These are phyloP conservation scores for Bauhinia variegata DNA, from an alignment of 306 rosid genomes.

Conservation along the genomic window DNA sequence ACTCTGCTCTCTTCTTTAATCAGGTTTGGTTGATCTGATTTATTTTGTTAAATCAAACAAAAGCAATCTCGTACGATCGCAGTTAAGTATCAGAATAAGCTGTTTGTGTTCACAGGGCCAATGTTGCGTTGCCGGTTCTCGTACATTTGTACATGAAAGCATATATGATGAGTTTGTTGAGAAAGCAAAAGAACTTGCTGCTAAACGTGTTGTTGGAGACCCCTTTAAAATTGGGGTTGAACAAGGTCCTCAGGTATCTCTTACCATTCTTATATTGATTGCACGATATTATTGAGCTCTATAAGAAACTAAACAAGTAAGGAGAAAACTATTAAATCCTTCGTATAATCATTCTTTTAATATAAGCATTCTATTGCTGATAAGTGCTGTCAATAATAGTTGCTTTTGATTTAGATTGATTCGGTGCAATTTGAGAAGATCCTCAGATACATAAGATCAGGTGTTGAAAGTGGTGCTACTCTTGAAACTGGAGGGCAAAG, in stretches of 20 bases:
- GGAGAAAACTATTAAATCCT: neutral
- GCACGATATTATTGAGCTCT: no score
- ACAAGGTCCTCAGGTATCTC: conserved; percentile 88
- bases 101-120: conserved; percentile 60
- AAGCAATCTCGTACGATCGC: conserved; percentile 1
- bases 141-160: conserved; percentile 79
- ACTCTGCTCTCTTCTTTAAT: conserved; percentile 71
- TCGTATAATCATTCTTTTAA: neutral
- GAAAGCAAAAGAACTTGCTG: conserved; percentile 67
- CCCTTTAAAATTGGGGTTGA: conserved; percentile 73
- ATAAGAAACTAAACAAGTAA: neutral
- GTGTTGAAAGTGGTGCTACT: conserved; percentile 69
- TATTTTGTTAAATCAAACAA: conserved; percentile 5
- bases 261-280: neutral
- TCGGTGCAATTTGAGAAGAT: conserved; percentile 64
- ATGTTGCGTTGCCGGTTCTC: conserved; percentile 87
- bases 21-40: conserved; percentile 49
- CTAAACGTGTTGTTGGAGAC: conserved; percentile 72
- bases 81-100: neutral
- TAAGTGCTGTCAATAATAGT: conserved; percentile 12
- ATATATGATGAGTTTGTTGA: conserved; percentile 69
- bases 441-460: conserved; percentile 61
- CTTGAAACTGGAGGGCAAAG: conserved; percentile 79
- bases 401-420: conserved; percentile 50
- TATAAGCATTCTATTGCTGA: neutral